These are phyloP conservation scores for Candida verbasci DNA, from an alignment of 805 yeast genomes.

Conservation along the genomic window DNA sequence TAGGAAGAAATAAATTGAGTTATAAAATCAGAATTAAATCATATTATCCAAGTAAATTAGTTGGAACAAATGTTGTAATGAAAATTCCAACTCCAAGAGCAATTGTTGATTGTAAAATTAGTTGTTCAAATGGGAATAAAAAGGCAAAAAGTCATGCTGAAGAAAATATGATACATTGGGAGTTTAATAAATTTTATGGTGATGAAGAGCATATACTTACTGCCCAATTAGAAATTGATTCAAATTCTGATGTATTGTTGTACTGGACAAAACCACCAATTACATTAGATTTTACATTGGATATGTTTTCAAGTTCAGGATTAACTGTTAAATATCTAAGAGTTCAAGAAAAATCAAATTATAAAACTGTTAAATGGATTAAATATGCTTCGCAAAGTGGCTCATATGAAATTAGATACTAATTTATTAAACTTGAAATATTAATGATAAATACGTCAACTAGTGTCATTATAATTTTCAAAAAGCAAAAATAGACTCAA, in stretches of 20 bases:
- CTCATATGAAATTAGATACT: conserved; percentile 74
- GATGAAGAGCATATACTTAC: conserved; percentile 57
- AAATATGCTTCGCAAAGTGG: conserved; percentile 75
- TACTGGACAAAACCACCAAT: conserved; percentile 76
- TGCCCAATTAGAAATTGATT: conserved; percentile 44
- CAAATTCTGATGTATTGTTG: conserved; percentile 10
- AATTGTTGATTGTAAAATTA: conserved; percentile 21
- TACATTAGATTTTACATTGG: conserved; percentile 58
- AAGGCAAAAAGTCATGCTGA: conserved; percentile 66
- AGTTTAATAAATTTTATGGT: conserved; percentile 63
- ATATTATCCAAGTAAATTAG: conserved; percentile 50
- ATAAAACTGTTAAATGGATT: conserved; percentile 83
- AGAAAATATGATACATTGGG: conserved; percentile 66
- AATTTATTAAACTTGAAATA: too few species aligned
- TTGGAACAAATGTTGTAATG: conserved; percentile 61
- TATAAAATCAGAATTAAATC: conserved; percentile 62
- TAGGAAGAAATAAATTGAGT: conserved; percentile 44
- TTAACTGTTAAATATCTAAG: conserved; percentile 67
- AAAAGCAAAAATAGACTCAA: too few species aligned
- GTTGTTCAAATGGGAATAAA: conserved; percentile 60
- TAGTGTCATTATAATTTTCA: background rate
- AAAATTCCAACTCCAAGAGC: conserved; percentile 63
- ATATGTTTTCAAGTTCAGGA: conserved; percentile 77
- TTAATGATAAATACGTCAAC: too few species aligned
- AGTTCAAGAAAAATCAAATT: conserved; percentile 55